Conservation (phyloP, 108 stramenopile species). For the Cyclotella cryptica region DNA sequence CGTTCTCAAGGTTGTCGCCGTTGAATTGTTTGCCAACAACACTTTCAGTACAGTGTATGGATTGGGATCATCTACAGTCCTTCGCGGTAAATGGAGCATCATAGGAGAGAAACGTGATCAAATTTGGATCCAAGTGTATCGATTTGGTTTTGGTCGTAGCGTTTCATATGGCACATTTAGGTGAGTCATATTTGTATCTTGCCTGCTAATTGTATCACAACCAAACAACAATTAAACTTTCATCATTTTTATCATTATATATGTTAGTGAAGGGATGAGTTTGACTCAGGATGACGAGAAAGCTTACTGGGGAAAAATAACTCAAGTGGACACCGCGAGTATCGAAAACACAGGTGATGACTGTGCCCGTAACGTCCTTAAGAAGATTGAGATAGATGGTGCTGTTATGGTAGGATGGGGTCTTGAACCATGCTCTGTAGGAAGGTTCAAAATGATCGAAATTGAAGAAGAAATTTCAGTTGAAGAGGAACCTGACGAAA, state of each 20-base stretch:
- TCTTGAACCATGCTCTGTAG: slow-evolving; percentile 74
- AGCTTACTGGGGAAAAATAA: slow-evolving; percentile 79
- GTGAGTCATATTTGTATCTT: slow-evolving; percentile 30
- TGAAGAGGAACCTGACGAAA: slow-evolving; percentile 67
- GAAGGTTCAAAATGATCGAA: slow-evolving; percentile 72
- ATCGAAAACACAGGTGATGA: slow-evolving; percentile 27
- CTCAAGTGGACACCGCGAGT: slow-evolving; percentile 38
- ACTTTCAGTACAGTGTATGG: slow-evolving; percentile 80
- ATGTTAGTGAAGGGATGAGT: slow-evolving; percentile 66
- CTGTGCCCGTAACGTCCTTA: slow-evolving; percentile 21
- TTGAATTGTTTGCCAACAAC: slow-evolving; percentile 78
- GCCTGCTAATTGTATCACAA: not conserved
- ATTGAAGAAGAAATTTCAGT: slow-evolving; percentile 61
- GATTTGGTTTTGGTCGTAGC: slow-evolving; percentile 85
- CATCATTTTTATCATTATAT: not conserved
- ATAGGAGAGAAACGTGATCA: slow-evolving; percentile 78
- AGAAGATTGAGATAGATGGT: slow-evolving; percentile 62
- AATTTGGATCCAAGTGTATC: slow-evolving; percentile 85
- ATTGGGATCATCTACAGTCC: slow-evolving; percentile 64
- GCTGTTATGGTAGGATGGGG: slow-evolving; percentile 77
- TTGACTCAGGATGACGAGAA: slow-evolving; percentile 78
- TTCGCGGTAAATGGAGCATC: slow-evolving; percentile 81
- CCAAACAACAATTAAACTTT: not conserved
- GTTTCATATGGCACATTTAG: slow-evolving; percentile 81
- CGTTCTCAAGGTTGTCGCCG: slow-evolving; percentile 59